Evolutionary conservation across 306 rosid genomes (phyloP).

Genomic region (Trifolium subterraneum): DNA sequence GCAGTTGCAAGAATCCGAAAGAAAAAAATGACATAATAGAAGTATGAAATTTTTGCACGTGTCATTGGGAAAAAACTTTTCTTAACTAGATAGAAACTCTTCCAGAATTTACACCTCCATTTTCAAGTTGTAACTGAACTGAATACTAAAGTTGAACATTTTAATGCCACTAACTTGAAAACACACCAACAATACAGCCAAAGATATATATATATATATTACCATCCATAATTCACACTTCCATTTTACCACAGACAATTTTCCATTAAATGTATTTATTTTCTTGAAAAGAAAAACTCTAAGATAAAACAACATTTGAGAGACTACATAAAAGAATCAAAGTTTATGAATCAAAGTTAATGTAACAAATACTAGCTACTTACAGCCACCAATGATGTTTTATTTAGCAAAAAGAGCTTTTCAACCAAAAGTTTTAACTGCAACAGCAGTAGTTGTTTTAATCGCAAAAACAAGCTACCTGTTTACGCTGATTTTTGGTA

Average conservation of each 20-base stretch:
- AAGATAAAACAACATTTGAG: background rate
- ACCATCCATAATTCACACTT: too few relatives aligned
- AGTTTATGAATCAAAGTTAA: too few relatives aligned
- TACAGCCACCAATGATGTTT: too few relatives aligned
- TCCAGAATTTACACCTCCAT: background rate
- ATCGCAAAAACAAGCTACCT: too few relatives aligned
- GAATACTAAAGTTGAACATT: background rate
- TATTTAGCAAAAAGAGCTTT: background rate
- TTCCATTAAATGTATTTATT: background rate
- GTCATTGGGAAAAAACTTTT: too few relatives aligned
- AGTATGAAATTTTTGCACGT: too few relatives aligned
- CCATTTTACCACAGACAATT: background rate
- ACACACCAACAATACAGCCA: background rate
- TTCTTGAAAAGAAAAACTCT: background rate
- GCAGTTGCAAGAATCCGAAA: too few relatives aligned
- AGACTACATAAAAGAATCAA: background rate
- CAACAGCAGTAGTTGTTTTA: too few relatives aligned
- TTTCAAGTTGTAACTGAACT: background rate
- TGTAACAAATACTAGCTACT: too few relatives aligned
- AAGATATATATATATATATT: background rate
- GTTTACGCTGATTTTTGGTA: too few relatives aligned
- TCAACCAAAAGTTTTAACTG: background rate
- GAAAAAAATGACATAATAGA: too few relatives aligned
- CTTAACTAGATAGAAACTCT: background rate
- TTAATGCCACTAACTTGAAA: background rate